Percentiles rank a stretch among this genome's conserved stretches.
Conservation (phyloP, 495 filamentous ascomycete genomes). For the Talaromyces trachyspermus region DNA sequence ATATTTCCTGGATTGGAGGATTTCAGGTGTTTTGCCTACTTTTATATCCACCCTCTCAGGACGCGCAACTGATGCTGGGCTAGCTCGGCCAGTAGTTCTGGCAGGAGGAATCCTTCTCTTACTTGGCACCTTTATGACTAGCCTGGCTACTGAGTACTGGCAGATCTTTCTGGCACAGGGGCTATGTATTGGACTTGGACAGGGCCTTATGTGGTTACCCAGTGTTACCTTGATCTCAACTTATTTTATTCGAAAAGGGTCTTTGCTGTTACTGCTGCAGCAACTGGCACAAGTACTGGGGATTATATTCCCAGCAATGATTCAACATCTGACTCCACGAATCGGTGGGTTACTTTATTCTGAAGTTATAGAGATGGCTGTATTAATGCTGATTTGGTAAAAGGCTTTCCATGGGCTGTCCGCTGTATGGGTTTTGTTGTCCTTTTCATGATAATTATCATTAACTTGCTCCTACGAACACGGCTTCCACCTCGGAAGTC, state of each 20-base stretch:
- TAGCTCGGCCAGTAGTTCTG: conserved; percentile 52
- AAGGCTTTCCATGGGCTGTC: conserved; percentile 26
- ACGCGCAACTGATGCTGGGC: conserved; percentile 59
- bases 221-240: conserved; percentile 62
- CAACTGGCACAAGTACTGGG: conserved; percentile 61
- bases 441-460: conserved; percentile 8
- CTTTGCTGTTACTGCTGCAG: conserved; percentile 58
- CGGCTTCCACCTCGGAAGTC: conserved; percentile 29
- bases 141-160: conserved; percentile 54
- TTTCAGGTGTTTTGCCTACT: conserved; percentile 27
- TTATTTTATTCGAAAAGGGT: conserved; percentile 64
- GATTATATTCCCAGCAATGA: conserved; percentile 68
- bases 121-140: conserved; percentile 69
- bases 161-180: conserved; percentile 81
- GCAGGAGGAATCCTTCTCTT: conserved; percentile 50
- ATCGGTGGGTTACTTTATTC: no score
- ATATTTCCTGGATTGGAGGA: conserved; percentile 57
- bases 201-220: conserved; percentile 66
- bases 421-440: conserved; percentile 32
- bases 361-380: no score
- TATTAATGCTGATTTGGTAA: no score
- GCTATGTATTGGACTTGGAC: conserved; percentile 61
- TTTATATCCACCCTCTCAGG: conserved; percentile 44
- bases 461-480: conserved; percentile 15
- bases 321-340: conserved; percentile 56